Percentiles rank a stretch among this genome's conserved stretches.
phyloP scores from a whole-genome alignment of 164 flowering plant species.

The Sedum album region DNA sequence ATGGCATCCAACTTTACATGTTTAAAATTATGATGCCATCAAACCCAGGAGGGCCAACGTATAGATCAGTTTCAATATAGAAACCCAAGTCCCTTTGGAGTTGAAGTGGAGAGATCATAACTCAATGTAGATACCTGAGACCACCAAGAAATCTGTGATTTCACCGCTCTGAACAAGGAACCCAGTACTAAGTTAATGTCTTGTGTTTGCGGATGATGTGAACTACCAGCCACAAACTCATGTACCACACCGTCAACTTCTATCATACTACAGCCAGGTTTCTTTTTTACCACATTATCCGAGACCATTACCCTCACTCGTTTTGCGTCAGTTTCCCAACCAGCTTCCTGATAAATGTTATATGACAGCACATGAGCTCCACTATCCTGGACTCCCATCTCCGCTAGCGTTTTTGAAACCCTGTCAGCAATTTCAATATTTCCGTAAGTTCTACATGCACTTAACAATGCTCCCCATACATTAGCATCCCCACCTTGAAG shows the following conservation, averaged over 20 bases:
- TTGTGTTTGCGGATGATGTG: slow-evolving; percentile 27
- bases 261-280: background rate
- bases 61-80: too few species aligned
- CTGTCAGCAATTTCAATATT: background rate
- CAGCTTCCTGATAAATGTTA: slow-evolving; percentile 50
- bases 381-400: slow-evolving; percentile 30
- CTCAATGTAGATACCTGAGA: too few species aligned
- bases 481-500: slow-evolving; percentile 40
- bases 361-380: slow-evolving; percentile 45
- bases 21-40: too few species aligned
- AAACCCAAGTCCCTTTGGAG: too few species aligned
- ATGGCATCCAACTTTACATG: too few species aligned
- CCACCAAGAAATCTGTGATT: slow-evolving; percentile 3
- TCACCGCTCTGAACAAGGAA: slow-evolving; percentile 26
- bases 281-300: slow-evolving; percentile 36
- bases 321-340: slow-evolving; percentile 45
- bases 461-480: background rate
- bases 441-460: background rate
- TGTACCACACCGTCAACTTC: background rate
- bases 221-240: slow-evolving; percentile 31
- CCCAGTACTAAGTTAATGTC: slow-evolving; percentile 32
- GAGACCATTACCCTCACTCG: slow-evolving; percentile 32
- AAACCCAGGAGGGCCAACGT: too few species aligned
- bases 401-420: slow-evolving; percentile 30
- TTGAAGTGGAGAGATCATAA: too few species aligned